These are phyloP conservation scores for Avicennia marina DNA, from an alignment of 257 asterid genomes.

Conservation along the genomic window DNA sequence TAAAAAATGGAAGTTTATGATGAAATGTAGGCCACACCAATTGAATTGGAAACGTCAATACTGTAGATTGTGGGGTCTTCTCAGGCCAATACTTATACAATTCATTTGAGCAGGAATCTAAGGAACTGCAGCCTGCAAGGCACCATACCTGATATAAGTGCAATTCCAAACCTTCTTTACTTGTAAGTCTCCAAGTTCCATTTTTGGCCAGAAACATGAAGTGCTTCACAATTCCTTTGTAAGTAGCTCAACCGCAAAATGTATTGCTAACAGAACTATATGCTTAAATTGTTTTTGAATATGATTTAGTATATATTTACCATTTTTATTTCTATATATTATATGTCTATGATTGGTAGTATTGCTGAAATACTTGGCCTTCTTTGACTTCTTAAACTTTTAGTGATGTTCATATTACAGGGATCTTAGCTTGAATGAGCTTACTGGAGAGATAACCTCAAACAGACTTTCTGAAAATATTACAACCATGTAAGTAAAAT, in stretches of 20 bases:
- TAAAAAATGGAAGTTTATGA: background rate
- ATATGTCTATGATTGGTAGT: background rate
- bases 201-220: too few species aligned
- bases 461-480: constrained; percentile 32
- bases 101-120: constrained; percentile 38
- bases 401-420: constrained; percentile 25
- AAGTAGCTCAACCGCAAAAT: too few species aligned
- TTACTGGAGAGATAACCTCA: constrained; percentile 31
- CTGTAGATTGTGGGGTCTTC: too few species aligned
- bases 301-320: too few species aligned
- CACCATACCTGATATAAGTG: constrained; percentile 40
- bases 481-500: constrained; percentile 45
- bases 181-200: constrained; percentile 30
- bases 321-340: background rate
- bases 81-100: background rate
- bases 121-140: constrained; percentile 54
- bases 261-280: background rate
- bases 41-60: too few species aligned
- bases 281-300: background rate
- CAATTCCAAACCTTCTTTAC: constrained; percentile 34
- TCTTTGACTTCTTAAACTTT: background rate
- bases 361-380: background rate
- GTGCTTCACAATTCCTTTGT: background rate
- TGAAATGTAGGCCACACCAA: too few species aligned
- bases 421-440: constrained; percentile 45